Percentiles rank a stretch among this genome's conserved stretches.
Evolutionary conservation across 148 eudicot genomes (phyloP).

Genomic region (Vaccinium corymbosum): DNA sequence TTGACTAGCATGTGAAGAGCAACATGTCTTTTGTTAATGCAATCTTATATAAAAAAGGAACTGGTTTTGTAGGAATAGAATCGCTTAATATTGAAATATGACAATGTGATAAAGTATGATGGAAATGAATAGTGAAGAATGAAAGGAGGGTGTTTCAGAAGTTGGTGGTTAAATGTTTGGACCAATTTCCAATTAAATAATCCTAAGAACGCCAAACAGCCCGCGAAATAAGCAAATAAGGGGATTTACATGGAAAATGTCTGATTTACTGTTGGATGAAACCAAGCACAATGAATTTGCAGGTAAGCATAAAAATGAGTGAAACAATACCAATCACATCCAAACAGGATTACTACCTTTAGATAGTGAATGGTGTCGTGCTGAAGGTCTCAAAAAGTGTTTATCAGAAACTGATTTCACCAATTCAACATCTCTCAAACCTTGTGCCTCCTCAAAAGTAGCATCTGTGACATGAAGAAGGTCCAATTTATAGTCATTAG

Average conservation of each 20-base stretch:
- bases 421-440: constrained; percentile 46
- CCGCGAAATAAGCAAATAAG: background rate
- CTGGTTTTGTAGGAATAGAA: background rate
- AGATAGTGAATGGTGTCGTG: constrained; percentile 48
- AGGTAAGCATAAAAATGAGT: background rate
- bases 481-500: constrained; percentile 26
- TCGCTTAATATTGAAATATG: background rate
- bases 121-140: background rate
- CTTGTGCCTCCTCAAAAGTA: constrained; percentile 42
- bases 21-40: background rate
- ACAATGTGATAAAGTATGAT: background rate
- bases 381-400: constrained; percentile 56
- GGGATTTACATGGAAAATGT: background rate
- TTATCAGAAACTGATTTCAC: constrained; percentile 43
- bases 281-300: constrained; percentile 6
- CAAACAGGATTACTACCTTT: constrained; percentile 43
- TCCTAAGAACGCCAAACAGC: background rate
- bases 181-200: background rate
- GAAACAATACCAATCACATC: background rate
- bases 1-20: constrained; percentile 9
- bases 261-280: background rate
- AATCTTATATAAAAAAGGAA: background rate
- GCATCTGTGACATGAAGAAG: constrained; percentile 38
- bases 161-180: background rate
- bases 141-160: background rate